Evolutionary conservation across 2,329 filamentous ascomycete species (phyloP).

Genomic region (Coniochaeta pulveracea): DNA sequence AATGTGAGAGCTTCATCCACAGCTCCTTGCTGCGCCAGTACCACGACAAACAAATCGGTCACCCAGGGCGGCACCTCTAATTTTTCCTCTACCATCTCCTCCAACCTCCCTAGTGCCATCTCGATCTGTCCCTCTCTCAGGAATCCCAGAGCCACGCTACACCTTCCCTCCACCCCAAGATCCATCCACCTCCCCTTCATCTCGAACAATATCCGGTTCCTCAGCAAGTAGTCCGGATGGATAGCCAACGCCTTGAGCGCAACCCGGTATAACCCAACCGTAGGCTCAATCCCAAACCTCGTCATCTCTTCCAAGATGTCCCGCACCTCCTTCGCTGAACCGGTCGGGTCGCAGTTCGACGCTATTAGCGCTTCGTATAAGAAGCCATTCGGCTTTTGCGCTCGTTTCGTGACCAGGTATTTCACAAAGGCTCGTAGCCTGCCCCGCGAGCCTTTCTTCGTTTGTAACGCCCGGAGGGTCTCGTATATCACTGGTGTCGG

Average conservation of each 20-base stretch:
- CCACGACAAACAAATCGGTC: constrained; percentile 65
- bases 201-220: constrained; percentile 57
- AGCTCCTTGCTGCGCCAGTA: constrained; percentile 60
- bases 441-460: constrained; percentile 23
- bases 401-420: constrained; percentile 44
- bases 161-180: constrained; percentile 48
- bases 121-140: constrained; percentile 77
- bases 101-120: constrained; percentile 60
- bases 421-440: constrained; percentile 36
- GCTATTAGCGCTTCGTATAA: constrained; percentile 68
- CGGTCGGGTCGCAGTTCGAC: constrained; percentile 55
- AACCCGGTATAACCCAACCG: constrained; percentile 58
- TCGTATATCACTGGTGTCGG: constrained; percentile 32
- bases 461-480: constrained; percentile 28
- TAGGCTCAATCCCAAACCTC: constrained; percentile 45
- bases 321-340: constrained; percentile 53
- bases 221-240: constrained; percentile 75
- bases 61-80: constrained; percentile 58
- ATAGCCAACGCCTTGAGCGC: constrained; percentile 64
- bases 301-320: constrained; percentile 65
- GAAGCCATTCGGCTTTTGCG: constrained; percentile 40
- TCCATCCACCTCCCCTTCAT: constrained; percentile 66
- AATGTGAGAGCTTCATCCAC: constrained; percentile 66
- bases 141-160: constrained; percentile 60
- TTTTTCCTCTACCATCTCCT: constrained; percentile 48